Base-by-base conservation (phyloP, 192 early-diverging fungal genomes). In the Pilobolus umbonatus region DNA sequence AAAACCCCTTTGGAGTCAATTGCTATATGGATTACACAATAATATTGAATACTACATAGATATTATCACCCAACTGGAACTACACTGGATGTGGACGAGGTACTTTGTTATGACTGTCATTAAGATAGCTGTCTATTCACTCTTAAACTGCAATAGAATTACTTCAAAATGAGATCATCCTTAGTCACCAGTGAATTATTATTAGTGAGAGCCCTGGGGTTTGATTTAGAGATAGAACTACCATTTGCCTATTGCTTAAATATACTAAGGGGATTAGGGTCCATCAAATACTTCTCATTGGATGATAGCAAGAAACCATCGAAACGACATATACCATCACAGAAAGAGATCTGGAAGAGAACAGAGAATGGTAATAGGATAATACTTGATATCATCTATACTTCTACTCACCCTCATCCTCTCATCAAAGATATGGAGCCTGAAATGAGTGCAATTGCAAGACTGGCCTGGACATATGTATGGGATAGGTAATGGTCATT, bases 181-280 rank as follows among this genome's bases (percentile, higher is more conserved):
- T 55, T 80, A 1, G 49, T 75, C n/a, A 80, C 75, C 2, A 73
- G 72, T 17, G 78, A 80, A 55, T 26, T 80, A 30, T 58, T 80
- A 57, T 56, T 80, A 11, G 68, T 77, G 15, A 65, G 78, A 15
- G 71, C 76, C 34, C 57, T 80, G 24, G 75, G 68, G 28, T 80
- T 73, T 43, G 67, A 80, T 60, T 44, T 80, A 42, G 78, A 80
- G 55, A 71, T 76, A 0, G 65, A 74, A 11, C 44, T 80, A 44
- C 75, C 75, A 0, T 80, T 80, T 53, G 69, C 69, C 4, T 76
- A 65, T 55, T 73, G 71, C 17, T 60, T 80, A n/a, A 74, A 76
- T 62, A 69, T 76, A 61, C 64, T 75, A 43, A 70, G 74, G 26
- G 75, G 73, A 11, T 73, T 76, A 73, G 75, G 69, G 9, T 66